Evolutionary conservation across 257 asterid species (phyloP).

Genomic region (Ilex asprella): DNA sequence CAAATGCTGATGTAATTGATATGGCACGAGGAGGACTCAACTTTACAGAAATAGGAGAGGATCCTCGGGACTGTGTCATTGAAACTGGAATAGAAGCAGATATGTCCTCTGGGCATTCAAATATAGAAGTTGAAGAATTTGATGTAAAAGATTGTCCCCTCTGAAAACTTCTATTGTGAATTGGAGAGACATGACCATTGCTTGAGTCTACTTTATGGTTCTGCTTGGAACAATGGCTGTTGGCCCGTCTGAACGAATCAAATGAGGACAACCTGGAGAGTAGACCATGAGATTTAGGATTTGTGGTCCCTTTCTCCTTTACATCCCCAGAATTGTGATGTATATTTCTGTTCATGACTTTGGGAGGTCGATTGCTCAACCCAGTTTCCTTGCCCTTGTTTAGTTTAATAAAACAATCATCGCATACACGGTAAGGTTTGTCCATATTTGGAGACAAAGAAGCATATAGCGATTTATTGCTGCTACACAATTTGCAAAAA

Average conservation of each 20-base stretch:
- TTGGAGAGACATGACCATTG: constrained; percentile 22
- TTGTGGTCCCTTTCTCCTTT: constrained; percentile 18
- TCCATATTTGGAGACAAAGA: constrained; percentile 53
- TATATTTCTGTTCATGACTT: constrained; percentile 23
- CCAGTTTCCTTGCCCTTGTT: constrained; percentile 34
- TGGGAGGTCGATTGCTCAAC: constrained; percentile 37
- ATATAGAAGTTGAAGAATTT: constrained; percentile 34
- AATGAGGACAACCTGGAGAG: constrained; percentile 49
- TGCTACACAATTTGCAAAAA: constrained; percentile 52
- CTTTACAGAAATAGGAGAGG: constrained; percentile 35
- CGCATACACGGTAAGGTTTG: constrained; percentile 60
- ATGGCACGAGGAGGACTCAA: constrained; percentile 25
- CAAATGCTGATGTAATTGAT: constrained; percentile 20
- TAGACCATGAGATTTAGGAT: constrained; percentile 19
- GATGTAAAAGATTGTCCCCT: constrained; percentile 21
- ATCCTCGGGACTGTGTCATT: constrained; percentile 26
- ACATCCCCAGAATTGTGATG: constrained; percentile 17
- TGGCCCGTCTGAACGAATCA: constrained; percentile 40
- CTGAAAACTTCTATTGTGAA: constrained; percentile 20
- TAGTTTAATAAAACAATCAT: constrained; percentile 50
- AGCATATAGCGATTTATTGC: constrained; percentile 52
- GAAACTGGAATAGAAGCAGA: constrained; percentile 33
- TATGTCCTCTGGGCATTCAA: constrained; percentile 32
- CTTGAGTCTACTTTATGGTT: constrained; percentile 27
- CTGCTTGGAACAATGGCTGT: constrained; percentile 17